Base-by-base conservation (phyloP, 768 basidiomycete species). In the Termitomyces titanicus region DNA sequence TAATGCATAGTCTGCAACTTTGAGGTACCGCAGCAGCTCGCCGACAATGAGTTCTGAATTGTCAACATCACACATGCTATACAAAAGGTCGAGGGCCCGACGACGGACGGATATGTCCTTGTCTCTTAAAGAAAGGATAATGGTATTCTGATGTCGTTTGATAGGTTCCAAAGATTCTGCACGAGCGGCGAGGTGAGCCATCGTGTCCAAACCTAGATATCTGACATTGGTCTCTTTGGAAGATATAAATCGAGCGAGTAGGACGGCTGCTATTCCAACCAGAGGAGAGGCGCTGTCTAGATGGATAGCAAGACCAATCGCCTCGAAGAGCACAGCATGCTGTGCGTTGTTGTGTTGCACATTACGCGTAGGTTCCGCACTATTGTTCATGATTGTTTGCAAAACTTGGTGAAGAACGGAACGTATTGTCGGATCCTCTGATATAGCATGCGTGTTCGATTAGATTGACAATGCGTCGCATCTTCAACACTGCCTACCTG, bases 301-400 rank as follows among this genome's bases (percentile, higher is more conserved):
- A 70, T 99, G 97, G 60, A 99, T 98, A 13, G 94, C 94, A 40
- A 98, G 85, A 58, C 92, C 79, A 64, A 99, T 99, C 20, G 96
- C 96, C 72, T 99, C 97, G 64, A 98, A 99, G 13, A 99, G 80
- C n/a, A 99, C 85, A 1, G 97, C 91, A 66, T 98, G 94, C 66
- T 97, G 96, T 10, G 96, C 97, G 64, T 99, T 99, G 70, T 96
- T 98, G 66, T 99, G 97, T 67, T 99, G 97, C 12, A 98, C 91
- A 62, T 98, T 98, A 60, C 91, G 81, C 11, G 93, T 88, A 9
- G 89, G 89, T 65, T 97, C 95, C 9, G 92, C 88, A 63, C 89
- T 85, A 64, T 88, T 94, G 63, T 88, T 89, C 83, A 98, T 93
- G 66, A 94, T 86, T 7, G 88, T 88, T 64, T 93, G 88, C 51